Evolutionary conservation across 1,284 basidiomycete species (phyloP), one percentile per base, ranked within the genome.

Genomic region (Cryptococcus sp.): DNA sequence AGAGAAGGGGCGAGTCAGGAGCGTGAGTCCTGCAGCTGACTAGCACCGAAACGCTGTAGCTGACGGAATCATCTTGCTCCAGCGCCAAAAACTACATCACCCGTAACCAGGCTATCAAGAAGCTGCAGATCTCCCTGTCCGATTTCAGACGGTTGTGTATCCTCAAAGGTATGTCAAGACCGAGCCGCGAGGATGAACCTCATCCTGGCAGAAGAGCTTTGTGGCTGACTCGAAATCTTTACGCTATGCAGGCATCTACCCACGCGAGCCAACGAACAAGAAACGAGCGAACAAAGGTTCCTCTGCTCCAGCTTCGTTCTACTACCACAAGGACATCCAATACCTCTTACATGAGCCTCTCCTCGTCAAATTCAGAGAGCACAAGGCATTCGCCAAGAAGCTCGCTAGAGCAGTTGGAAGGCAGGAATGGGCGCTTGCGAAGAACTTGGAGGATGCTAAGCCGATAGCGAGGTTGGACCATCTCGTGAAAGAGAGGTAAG

Each of bases 351-450:
- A 99, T 75, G 96, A 99, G 79, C 96, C 96, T 1, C 88, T 99
- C 5, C 83, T 99, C n/a, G 87, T 86, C 76, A 96, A 93, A 75
- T 84, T 99, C 59, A 84, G 96, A 71, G 93, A 99, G 76, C 95
- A 99, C 83, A 99, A 99, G 79, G 88, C 93, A 0, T 99, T 99
- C 69, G 95, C 96, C 1, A 99, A 98, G 82, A 97, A 97, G 79
- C 85, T 99, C 52, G 88, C 92, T 60, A 85, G 91, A 60, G 95
- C 96, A 17, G 83, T 99, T 50, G 96, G 95, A 23, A 83, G 94
- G 62, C 88, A 89, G 55, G 94, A 99, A 82, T 98, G 93, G 93
- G 89, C 86, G 55, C 87, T 88, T 60, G 96, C 96, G 17, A 96
- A 97, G 81, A 93, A 88, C 68, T 77, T 99, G 54, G 91, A 99